These are phyloP conservation scores for Nitzschia sp. DNA, from an alignment of 108 stramenopile species.

Conservation along the genomic window DNA sequence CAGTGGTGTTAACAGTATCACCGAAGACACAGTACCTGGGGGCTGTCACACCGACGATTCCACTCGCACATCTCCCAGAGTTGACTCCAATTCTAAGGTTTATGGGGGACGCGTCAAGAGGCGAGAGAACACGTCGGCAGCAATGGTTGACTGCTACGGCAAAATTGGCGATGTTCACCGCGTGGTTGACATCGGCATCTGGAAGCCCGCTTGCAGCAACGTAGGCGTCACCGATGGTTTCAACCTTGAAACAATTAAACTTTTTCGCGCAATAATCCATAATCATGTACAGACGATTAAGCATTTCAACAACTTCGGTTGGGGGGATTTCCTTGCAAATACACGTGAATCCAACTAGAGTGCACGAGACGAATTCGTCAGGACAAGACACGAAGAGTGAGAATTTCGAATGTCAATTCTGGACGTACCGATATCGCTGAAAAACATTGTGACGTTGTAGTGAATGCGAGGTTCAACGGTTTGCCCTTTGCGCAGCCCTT, in stretches of 20 bases:
- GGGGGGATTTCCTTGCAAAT: conserved; percentile 38
- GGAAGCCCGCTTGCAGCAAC: conserved; percentile 38
- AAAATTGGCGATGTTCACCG: conserved; percentile 50
- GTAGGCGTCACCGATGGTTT: too few relatives aligned
- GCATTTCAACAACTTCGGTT: conserved; percentile 53
- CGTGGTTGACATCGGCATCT: conserved; percentile 42
- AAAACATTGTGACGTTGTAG: conserved; percentile 33
- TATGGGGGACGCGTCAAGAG: conserved; percentile 23
- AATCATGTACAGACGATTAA: conserved; percentile 45
- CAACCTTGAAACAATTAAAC: conserved; percentile 27
- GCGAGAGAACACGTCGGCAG: conserved; percentile 31
- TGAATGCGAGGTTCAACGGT: conserved; percentile 33
- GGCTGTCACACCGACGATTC: conserved; percentile 6
- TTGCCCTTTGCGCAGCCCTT: conserved; percentile 6
- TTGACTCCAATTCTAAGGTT: conserved; percentile 8
- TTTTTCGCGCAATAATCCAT: conserved; percentile 42
- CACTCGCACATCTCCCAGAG: neutral
- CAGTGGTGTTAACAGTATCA: conserved; percentile 56
- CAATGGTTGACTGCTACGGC: conserved; percentile 44
- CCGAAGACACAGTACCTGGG: conserved; percentile 54
- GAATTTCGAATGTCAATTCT: too few relatives aligned
- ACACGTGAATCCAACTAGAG: conserved; percentile 45
- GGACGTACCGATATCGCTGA: conserved; percentile 28
- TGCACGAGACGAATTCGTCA: too few relatives aligned
- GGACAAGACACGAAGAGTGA: too few relatives aligned